Evolutionary conservation across 129 eudicot genomes (phyloP), one percentile per base, ranked within the genome.

Genomic region (Solidago caesia): DNA sequence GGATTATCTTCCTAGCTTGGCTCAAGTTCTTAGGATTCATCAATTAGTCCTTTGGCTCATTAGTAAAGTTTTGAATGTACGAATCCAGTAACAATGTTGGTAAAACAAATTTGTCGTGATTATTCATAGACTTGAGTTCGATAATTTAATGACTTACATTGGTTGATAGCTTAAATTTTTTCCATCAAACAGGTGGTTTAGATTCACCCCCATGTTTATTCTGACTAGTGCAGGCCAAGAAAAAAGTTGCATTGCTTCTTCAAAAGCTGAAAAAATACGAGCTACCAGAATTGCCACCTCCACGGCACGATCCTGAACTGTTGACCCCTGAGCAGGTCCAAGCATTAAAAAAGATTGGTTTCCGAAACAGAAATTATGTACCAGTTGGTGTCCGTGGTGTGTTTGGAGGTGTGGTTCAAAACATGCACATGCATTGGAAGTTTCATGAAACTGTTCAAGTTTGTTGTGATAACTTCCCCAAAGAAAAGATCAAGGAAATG

Each of bases 311-410:
- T 79, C 99, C 99, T 45, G 99, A 94, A 79, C 83, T 94, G 13
- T 81, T 94, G 77, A 94, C 99, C 9, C 80, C 86, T 8, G 99
- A 94, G 84, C 99, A 94, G 64, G 58, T 91, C 49, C 99, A 94
- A 79, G 97, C 99, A 66, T 87, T 76, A 47, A 91, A 86, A 73
- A 95, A 95, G 76, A 95, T 95, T 70, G 99, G 99, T 33, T 95
- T 88, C 80, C 78, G 85, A 77, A 91, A 91, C 39, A 91, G 89
- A 75, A 95, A 95, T 79, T 95, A 95, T 79, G 92, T 85, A 7
- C 93, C 96, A 39, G 99, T 95, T 82, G 99, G 99, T 77, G 96
- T 95, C 27, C 97, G 99, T 70, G 99, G 99, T 70, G 99, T 95
- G 80, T 95, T 95, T 62, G 99, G 99, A 71, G 99, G 99, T 59